These are phyloP conservation scores for Epichloe brachyelytri DNA, from an alignment of 2,329 filamentous ascomycete genomes.

Conservation along the genomic window DNA sequence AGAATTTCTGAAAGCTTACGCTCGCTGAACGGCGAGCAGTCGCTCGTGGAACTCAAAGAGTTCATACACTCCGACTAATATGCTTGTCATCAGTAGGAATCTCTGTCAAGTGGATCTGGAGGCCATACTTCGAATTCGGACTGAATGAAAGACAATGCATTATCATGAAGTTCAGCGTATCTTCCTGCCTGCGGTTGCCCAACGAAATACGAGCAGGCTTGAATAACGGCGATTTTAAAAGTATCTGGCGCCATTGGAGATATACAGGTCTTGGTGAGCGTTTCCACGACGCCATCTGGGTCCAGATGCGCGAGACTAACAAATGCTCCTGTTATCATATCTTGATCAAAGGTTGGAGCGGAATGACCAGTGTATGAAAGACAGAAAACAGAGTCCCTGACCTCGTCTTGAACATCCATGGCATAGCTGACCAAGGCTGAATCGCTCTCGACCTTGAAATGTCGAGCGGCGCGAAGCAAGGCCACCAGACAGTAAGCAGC, in stretches of 20 bases:
- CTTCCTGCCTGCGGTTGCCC: slow-evolving; percentile 33
- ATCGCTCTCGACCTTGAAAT: slow-evolving; percentile 51
- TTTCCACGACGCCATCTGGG: slow-evolving; percentile 43
- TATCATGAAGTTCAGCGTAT: slow-evolving; percentile 42
- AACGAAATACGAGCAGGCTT: slow-evolving; percentile 51
- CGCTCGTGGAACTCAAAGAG: slow-evolving; percentile 9
- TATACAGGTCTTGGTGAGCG: slow-evolving; percentile 43
- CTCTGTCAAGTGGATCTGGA: background rate
- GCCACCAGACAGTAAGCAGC: slow-evolving; percentile 54
- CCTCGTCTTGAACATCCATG: slow-evolving; percentile 56
- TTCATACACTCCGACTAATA: slow-evolving; percentile 3
- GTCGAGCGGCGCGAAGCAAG: slow-evolving; percentile 48
- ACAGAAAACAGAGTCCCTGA: slow-evolving; percentile 52
- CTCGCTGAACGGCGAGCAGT: slow-evolving; percentile 18
- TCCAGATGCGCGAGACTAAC: slow-evolving; percentile 51
- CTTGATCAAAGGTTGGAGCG: slow-evolving; percentile 42
- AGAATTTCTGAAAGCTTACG: slow-evolving; percentile 27
- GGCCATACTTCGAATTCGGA: background rate
- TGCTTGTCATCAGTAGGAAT: background rate
- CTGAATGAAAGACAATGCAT: slow-evolving; percentile 41
- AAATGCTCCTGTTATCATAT: slow-evolving; percentile 53
- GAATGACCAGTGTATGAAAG: slow-evolving; percentile 34
- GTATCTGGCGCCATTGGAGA: slow-evolving; percentile 40
- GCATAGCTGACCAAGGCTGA: slow-evolving; percentile 53
- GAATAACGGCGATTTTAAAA: slow-evolving; percentile 51